These are phyloP conservation scores for Adansonia rubrostipa DNA, from an alignment of 441 rosid genomes.

Conservation along the genomic window DNA sequence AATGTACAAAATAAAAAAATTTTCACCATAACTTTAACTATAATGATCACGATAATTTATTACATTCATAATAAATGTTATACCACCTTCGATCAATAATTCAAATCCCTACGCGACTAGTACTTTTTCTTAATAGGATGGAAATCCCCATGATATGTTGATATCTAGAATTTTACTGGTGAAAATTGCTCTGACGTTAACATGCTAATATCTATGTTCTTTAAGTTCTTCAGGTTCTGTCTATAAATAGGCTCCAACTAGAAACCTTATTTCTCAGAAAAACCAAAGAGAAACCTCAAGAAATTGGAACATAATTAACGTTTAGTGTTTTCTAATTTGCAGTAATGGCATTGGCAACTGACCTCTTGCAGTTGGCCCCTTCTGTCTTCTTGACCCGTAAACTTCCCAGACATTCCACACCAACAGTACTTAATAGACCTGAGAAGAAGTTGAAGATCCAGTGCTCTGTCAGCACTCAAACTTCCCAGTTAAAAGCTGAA, in stretches of 20 bases:
- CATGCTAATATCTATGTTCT: not conserved
- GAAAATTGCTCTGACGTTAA: not conserved
- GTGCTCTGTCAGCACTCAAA: not conserved
- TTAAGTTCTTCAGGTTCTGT: not conserved
- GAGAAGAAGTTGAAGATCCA: not conserved
- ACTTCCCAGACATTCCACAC: not conserved
- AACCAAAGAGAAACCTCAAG: not conserved
- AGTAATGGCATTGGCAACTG: not conserved
- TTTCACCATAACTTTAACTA: no score
- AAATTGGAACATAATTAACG: not conserved
- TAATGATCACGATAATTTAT: no score
- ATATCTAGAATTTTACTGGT: not conserved
- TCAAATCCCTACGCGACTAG: no score
- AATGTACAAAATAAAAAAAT: no score
- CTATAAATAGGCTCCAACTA: not conserved
- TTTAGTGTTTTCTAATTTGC: not conserved
- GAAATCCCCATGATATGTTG: no score
- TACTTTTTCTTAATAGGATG: no score
- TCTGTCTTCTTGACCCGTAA: not conserved
- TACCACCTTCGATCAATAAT: no score
- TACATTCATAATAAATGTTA: no score
- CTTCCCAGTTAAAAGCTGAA: not conserved
- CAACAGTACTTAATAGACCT: not conserved
- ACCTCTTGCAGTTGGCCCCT: not conserved
- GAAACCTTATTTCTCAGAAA: not conserved